Base-by-base conservation (phyloP, 169 alveolate species). In the Miamiensis avidus region DNA sequence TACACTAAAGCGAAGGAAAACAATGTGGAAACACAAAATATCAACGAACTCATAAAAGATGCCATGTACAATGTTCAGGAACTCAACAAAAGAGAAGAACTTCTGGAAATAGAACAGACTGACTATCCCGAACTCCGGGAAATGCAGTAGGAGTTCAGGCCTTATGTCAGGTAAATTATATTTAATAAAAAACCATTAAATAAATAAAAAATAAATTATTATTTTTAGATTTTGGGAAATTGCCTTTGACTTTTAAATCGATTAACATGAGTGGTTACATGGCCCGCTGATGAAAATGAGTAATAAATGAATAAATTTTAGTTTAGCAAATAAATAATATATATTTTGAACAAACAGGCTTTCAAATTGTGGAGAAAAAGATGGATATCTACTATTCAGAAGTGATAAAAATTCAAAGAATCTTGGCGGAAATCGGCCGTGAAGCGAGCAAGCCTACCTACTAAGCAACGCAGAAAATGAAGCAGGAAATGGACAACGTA, bases 51-150 rank as follows among this genome's bases (percentile, higher is more conserved):
- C n/a, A 88, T 92, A n/a, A 31, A 75, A 6, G 75, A 83, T 0
- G 93, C 93, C 31, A 34, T 82, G 27, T 81, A 85, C 25, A 82
- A 82, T 29, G 92, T 92, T 0, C 32, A 81, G n/a, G 29, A 85
- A 29, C 89, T 92, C 31, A 88, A 92, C 82, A 92, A 92, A 75
- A 86, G 95, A 84, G 95, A 92, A 82, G 78, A 76, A 26, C 69
- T 92, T 20, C 87, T 92, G 69, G 77, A 78, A n/a, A 75, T 74
- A 33, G 75, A 69, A 27, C 73, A 31, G 75, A 33, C 86, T 65
- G 88, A 78, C 15, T 92, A 92, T 81, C 92, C 93, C 1, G 93
- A 89, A 29, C 78, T 92, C n/a, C 87, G 87, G 29, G 79, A 76
- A 34, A 75, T 92, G 76, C 74, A 82, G 28, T 65, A 77, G 69